Base-by-base conservation (phyloP, 371 early-diverging fungal genomes). In the Astathelohania contejeani region DNA sequence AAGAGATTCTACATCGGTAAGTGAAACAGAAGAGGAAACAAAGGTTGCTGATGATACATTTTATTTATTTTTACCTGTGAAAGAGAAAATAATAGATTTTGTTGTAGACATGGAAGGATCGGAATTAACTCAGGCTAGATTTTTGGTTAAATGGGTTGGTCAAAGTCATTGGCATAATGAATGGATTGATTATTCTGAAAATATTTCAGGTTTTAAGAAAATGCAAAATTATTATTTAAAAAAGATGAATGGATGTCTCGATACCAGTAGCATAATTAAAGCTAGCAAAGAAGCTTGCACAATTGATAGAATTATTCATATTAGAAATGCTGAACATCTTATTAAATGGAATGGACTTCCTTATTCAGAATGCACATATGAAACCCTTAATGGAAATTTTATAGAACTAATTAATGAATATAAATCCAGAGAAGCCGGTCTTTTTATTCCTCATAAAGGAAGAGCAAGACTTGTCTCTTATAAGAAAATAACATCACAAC, bases 301-400 rank as follows among this genome's bases (percentile, higher is more conserved):
- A 1, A 84, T 90, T 1, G 93, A 92, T 57, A 83, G 93, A 29
- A 76, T 92, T 7, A 80, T 88, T 32, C 81, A 81, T 0, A 73
- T 72, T 12, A 76, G 82, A 60, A 80, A 75, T 28, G 70, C 70
- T 28, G 85, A 88, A 75, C 90, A 90, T 65, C 77, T 87, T 24
- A 81, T 82, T 60, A 88, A 89, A 67, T 92, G 91, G 89, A 79
- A 80, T 58, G 78, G 83, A 14, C 72, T 90, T 23, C 79, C 83
- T 24, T 90, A 92, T 70, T 76, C 79, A 58, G 80, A 85, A 37
- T 81, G 83, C 56, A 88, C 91, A 0, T 92, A 89, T 89, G 90
- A 90, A 49, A 42, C 71, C 37, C 78, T 83, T 28, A 68, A 77
- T 1, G 73, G 72, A 2, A 76, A 80, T 3, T 77, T 79, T 58